phyloP scores from a whole-genome alignment of 129 eudicot species.

The Pseudognaphalium luteoalbum region DNA sequence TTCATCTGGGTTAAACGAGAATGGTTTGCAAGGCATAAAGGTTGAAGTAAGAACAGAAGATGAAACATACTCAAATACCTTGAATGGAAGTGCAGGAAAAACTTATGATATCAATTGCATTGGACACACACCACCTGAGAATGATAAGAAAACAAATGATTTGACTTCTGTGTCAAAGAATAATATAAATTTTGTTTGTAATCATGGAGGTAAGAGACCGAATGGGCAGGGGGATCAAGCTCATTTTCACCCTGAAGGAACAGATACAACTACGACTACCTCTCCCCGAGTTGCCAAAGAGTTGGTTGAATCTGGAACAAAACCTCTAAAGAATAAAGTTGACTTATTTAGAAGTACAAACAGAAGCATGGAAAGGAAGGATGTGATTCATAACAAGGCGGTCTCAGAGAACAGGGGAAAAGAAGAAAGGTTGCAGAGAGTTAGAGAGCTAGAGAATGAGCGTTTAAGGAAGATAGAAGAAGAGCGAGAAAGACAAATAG shows the following conservation, averaged over 20 bases:
- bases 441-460: constrained; percentile 60
- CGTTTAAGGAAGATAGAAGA: constrained; percentile 62
- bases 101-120: constrained; percentile 27
- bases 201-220: not conserved
- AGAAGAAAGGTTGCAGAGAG: constrained; percentile 45
- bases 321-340: constrained; percentile 31
- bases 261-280: constrained; percentile 23
- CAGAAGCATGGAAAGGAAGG: constrained; percentile 35
- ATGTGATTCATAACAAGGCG: constrained; percentile 12
- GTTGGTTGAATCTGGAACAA: constrained; percentile 17
- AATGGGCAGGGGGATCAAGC: constrained; percentile 2
- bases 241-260: constrained; percentile 33
- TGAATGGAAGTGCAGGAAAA: constrained; percentile 18
- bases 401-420: constrained; percentile 35
- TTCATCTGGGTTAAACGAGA: constrained; percentile 21
- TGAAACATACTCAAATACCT: constrained; percentile 11
- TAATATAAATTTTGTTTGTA: constrained; percentile 14
- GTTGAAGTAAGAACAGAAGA: constrained; percentile 17
- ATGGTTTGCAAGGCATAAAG: constrained; percentile 25
- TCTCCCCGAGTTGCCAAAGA: constrained; percentile 8
- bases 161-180: constrained; percentile 15
- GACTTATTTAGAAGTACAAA: constrained; percentile 23
- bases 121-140: constrained; percentile 17
- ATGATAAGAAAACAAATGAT: constrained; percentile 29
- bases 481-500: constrained; percentile 93